Evolutionary conservation across 257 asterid genomes (phyloP).

Genomic region (Nicotiana attenuata): DNA sequence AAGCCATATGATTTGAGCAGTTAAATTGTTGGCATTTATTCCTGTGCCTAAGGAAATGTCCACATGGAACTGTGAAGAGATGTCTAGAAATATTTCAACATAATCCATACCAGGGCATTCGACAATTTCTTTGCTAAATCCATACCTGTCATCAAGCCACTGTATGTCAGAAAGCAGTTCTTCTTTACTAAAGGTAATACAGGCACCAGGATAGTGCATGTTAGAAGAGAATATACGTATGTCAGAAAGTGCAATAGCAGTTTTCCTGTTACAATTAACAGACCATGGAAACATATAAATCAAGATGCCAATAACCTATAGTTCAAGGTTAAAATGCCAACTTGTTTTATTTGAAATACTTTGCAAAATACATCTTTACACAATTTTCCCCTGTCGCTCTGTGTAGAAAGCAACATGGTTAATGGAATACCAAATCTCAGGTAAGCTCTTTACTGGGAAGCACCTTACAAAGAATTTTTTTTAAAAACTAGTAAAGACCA

Average conservation of each 20-base stretch:
- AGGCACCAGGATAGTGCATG: too few relatives aligned
- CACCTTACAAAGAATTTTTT: not conserved
- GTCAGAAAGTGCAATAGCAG: not conserved
- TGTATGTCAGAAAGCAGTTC: conserved; percentile 6
- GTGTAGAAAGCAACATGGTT: not conserved
- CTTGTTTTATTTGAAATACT: not conserved
- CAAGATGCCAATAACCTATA: not conserved
- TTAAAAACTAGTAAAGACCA: not conserved
- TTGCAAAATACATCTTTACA: not conserved
- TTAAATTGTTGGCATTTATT: not conserved
- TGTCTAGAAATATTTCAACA: not conserved
- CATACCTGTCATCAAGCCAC: conserved; percentile 58
- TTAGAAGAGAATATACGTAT: not conserved
- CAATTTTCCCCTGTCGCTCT: not conserved
- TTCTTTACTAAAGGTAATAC: too few relatives aligned
- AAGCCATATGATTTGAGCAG: not conserved
- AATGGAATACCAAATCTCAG: not conserved
- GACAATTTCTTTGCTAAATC: conserved; percentile 79
- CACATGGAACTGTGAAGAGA: not conserved
- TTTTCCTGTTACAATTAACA: not conserved
- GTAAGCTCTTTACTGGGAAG: not conserved
- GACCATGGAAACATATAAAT: not conserved
- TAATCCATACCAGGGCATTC: conserved; percentile 75
- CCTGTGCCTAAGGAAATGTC: not conserved
- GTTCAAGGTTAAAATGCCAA: not conserved